A percentile compares a stretch with the other conserved stretches of the same genome.
These are phyloP conservation scores for Thielaviopsis ethacetica DNA, from an alignment of 2,329 filamentous ascomycete species.

Conservation along the genomic window DNA sequence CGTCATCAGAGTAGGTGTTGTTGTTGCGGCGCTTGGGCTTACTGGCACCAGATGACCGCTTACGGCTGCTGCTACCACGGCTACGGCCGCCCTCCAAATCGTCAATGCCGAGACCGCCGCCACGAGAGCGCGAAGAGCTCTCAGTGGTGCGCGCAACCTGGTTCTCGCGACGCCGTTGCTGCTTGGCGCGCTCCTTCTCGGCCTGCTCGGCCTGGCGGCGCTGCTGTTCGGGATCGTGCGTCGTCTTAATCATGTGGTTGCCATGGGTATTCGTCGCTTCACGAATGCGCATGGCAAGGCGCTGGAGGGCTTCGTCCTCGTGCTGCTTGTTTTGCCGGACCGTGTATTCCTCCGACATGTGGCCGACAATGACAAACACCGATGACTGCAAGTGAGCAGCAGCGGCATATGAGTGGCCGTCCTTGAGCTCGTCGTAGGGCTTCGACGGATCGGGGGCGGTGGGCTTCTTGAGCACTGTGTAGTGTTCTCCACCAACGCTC, in stretches of 20 bases:
- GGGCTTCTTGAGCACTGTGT: conserved; percentile 54
- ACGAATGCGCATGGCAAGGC: conserved; percentile 50
- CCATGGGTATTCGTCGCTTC: conserved; percentile 38
- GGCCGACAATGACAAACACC: conserved; percentile 55
- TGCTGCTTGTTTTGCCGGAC: conserved; percentile 50
- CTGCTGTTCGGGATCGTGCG: conserved; percentile 58
- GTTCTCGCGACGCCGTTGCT: conserved; percentile 49
- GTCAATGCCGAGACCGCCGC: conserved; percentile 46
- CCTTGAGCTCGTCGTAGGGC: conserved; percentile 48
- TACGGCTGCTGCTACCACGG: conserved; percentile 32
- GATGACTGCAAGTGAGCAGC: conserved; percentile 53
- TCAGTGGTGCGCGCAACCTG: conserved; percentile 48
- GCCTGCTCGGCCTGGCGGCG: conserved; percentile 57
- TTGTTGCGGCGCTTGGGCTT: conserved; percentile 42
- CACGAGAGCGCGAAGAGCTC: conserved; percentile 30
- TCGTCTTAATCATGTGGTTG: conserved; percentile 53
- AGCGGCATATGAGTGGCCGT: conserved; percentile 61
- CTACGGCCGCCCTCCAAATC: conserved; percentile 47
- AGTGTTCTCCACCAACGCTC: conserved; percentile 59
- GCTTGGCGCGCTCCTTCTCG: conserved; percentile 56
- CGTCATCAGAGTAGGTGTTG: conserved; percentile 45
- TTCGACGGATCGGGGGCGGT: conserved; percentile 46
- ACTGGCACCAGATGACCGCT: conserved; percentile 31
- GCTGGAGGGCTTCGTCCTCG: conserved; percentile 55
- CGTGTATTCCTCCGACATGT: conserved; percentile 56